Base-by-base conservation (phyloP, 2,329 filamentous ascomycete species). In the Hypoxylon sp. region DNA sequence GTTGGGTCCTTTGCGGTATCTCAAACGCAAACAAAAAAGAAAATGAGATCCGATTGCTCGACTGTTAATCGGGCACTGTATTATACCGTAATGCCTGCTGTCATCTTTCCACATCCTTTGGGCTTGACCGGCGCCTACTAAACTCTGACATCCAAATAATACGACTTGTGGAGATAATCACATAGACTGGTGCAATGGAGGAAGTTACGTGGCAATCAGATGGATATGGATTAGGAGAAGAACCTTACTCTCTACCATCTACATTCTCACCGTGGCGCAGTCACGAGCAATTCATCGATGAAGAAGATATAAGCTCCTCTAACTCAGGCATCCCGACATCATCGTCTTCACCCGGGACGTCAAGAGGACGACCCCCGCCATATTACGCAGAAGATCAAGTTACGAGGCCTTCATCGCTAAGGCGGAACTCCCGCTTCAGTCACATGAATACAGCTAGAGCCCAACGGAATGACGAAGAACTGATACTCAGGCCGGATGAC, bases 241-340 rank as follows among this genome's bases (percentile, higher is more conserved):
- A 54, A 30, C 58, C 55, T 27, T 66, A 59, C 41, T 29, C 61
- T 16, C 51, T 73, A 29, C 72, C 73, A 7, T 74, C 73, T 1
- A 71, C 66, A n/a, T 75, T 70, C 56, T 71, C 73, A 19, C 66
- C 70, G 23, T 73, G 71, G 70, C 37, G 34, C 21, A 37, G 32
- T 23, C 48, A 57, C 12, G 56, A 63, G 5, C 27, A 59, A 14
- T 34, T 39, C 7, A 37, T 59, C 16, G 52, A 29, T 23, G 41
- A 65, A 30, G 32, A 53, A 12, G 53, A 58, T 32, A 39, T 30
- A 43, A 29, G 43, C 11, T 34, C 37, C 16, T 21, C 41, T 37
- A 47, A 46, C 21, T 21, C 55, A 29, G 46, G 30, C n/a, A 16
- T 39, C 39, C 60, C 47, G 25, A 11, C 51, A 14, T 46, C 56